Evolutionary conservation across 2,329 filamentous ascomycete species (phyloP).

Genomic region (Xylariaceae sp.): DNA sequence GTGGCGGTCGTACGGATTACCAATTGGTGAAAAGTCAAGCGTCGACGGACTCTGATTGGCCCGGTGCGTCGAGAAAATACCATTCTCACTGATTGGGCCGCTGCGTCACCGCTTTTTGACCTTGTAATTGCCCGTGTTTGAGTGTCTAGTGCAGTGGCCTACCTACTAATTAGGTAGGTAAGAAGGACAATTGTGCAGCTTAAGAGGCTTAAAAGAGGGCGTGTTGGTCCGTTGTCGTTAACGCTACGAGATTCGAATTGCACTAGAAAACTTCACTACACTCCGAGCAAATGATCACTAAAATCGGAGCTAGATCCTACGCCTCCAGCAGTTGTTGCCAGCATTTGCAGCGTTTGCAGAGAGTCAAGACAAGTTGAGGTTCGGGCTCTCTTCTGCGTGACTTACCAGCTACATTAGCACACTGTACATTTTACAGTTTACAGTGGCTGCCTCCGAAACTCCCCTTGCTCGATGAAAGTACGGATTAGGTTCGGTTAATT

Average conservation of each 20-base stretch:
- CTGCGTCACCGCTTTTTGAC: slow-evolving; percentile 30
- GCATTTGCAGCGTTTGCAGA: too few species aligned
- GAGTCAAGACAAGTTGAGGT: too few species aligned
- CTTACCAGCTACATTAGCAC: too few species aligned
- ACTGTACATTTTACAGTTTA: too few species aligned
- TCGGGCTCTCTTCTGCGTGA: too few species aligned
- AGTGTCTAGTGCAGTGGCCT: neutral
- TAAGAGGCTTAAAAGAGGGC: neutral
- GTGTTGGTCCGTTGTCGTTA: neutral
- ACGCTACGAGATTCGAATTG: neutral
- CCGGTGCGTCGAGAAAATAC: slow-evolving; percentile 2
- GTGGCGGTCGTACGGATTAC: neutral
- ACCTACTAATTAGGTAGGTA: slow-evolving; percentile 8
- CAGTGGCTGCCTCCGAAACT: too few species aligned
- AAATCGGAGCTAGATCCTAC: neutral
- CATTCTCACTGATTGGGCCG: slow-evolving; percentile 14
- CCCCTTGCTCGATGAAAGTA: too few species aligned
- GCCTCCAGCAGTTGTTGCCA: too few species aligned
- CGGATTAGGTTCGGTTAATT: too few species aligned
- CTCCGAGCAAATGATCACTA: neutral
- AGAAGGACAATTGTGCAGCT: neutral
- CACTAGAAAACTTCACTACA: neutral
- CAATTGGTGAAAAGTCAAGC: too few species aligned
- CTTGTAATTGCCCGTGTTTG: slow-evolving; percentile 8
- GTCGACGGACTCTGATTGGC: slow-evolving; percentile 24